These are phyloP conservation scores for Trametes elegans DNA, from an alignment of 768 basidiomycete genomes.

Conservation along the genomic window DNA sequence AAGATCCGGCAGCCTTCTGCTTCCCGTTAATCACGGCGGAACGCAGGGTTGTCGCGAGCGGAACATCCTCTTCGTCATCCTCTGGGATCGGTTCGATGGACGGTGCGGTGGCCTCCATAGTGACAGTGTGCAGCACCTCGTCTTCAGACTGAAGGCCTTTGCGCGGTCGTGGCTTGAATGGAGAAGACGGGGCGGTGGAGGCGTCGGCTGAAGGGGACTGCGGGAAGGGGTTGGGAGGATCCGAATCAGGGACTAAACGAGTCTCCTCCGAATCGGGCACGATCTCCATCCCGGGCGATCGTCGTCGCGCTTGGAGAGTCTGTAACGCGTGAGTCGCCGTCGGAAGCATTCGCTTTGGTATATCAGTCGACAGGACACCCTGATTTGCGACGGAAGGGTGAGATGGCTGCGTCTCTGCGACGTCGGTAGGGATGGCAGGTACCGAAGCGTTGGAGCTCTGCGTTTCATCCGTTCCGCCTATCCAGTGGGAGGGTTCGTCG, in stretches of 20 bases:
- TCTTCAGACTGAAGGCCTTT: constrained; percentile 7
- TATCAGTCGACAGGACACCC: background rate
- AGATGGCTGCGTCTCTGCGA: constrained; percentile 27
- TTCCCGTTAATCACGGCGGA: constrained; percentile 26
- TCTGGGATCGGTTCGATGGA: background rate
- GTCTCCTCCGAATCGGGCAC: constrained; percentile 4
- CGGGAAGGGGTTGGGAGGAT: constrained; percentile 2
- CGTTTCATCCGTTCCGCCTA: background rate
- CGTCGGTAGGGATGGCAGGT: background rate
- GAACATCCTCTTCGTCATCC: constrained; percentile 41
- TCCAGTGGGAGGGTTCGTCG: background rate
- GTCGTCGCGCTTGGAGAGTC: background rate
- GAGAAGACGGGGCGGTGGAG: background rate
- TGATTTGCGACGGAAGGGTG: constrained; percentile 10
- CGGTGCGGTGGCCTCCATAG: background rate
- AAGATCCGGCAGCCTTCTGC: constrained; percentile 1
- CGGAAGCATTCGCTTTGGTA: background rate
- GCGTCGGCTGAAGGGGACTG: background rate
- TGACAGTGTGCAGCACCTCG: constrained; percentile 4
- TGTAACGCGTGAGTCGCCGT: constrained; percentile 2
- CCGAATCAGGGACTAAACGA: constrained; percentile 8
- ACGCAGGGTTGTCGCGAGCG: constrained; percentile 36
- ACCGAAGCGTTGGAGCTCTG: background rate
- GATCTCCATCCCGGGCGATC: background rate
- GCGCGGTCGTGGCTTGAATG: background rate